phyloP scores from a whole-genome alignment of 768 basidiomycete genomes.

The Macrolepiota albuminosa region DNA sequence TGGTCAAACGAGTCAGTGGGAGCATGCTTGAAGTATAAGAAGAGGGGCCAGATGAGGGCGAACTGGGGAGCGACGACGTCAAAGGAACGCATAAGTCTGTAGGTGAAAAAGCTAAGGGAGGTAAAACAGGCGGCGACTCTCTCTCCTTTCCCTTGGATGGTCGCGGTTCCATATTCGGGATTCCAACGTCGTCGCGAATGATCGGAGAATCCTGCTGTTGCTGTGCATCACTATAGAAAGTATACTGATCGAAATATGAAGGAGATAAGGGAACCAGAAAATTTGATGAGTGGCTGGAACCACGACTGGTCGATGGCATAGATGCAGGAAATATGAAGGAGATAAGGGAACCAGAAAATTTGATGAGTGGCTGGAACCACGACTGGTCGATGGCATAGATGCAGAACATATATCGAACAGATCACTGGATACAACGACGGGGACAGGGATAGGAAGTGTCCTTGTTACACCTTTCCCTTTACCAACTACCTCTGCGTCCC shows the following conservation, averaged over 20 bases:
- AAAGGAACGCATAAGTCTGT: slow-evolving; percentile 42
- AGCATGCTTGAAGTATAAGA: slow-evolving; percentile 26
- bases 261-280: slow-evolving; percentile 23
- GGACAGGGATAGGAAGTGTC: slow-evolving; percentile 44
- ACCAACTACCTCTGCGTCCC: slow-evolving; percentile 17
- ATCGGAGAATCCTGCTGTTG: slow-evolving; percentile 14
- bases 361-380: slow-evolving; percentile 17
- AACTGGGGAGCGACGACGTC: slow-evolving; percentile 30
- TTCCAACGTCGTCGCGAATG: slow-evolving; percentile 4
- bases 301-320: slow-evolving; percentile 19
- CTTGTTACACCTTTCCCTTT: slow-evolving; percentile 56
- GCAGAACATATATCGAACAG: slow-evolving; percentile 29
- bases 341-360: slow-evolving; percentile 23
- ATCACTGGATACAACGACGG: slow-evolving; percentile 32
- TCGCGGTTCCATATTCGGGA: slow-evolving; percentile 10
- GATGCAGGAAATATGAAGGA: slow-evolving; percentile 18
- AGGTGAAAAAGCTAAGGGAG: slow-evolving; percentile 59
- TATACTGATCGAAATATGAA: slow-evolving; percentile 15
- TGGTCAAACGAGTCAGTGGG: slow-evolving; percentile 5
- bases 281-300: slow-evolving; percentile 17
- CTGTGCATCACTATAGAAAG: slow-evolving; percentile 5
- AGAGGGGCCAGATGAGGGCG: slow-evolving; percentile 34
- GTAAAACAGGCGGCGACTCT: slow-evolving; percentile 57
- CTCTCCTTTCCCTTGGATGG: slow-evolving; percentile 55
- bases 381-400: slow-evolving; percentile 19